These are phyloP conservation scores for Pseudodiploospora longispora DNA, from an alignment of 2,329 filamentous ascomycete genomes.

Conservation along the genomic window DNA sequence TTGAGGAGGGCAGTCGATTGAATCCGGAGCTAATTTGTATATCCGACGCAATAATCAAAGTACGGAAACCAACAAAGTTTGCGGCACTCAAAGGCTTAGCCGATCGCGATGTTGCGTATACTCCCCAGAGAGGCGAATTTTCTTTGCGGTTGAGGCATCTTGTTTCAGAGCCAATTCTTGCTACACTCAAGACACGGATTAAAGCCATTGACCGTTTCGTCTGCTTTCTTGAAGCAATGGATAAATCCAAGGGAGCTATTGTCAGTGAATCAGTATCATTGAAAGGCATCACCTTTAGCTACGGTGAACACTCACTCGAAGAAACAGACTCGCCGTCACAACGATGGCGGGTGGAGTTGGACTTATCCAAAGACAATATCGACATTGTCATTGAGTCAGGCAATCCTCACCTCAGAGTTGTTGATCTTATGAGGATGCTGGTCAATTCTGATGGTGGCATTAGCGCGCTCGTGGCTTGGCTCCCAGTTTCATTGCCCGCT, in stretches of 20 bases:
- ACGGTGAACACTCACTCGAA: conserved; percentile 32
- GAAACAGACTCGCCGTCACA: conserved; percentile 2
- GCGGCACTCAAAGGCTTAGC: conserved; percentile 45
- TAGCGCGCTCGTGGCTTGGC: conserved; percentile 43
- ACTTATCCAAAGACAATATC: conserved; percentile 47
- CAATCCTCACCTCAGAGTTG: conserved; percentile 61
- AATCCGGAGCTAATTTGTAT: conserved; percentile 27
- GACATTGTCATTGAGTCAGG: conserved; percentile 49
- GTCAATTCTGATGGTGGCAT: conserved; percentile 49
- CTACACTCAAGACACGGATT: conserved; percentile 50
- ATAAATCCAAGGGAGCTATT: conserved; percentile 46
- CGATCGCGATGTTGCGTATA: conserved; percentile 56
- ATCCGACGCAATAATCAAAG: conserved; percentile 47
- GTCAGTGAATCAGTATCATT: conserved; percentile 53
- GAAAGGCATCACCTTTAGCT: conserved; percentile 59
- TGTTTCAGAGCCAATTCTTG: conserved; percentile 51
- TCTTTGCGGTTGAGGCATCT: conserved; percentile 50
- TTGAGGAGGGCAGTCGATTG: conserved; percentile 6
- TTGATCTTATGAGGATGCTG: conserved; percentile 48
- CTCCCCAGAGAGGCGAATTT: conserved; percentile 52
- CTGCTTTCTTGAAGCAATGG: conserved; percentile 59
- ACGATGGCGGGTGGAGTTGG: conserved; percentile 48
- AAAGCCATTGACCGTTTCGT: conserved; percentile 63
- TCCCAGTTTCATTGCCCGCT: conserved; percentile 57
- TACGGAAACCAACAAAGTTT: conserved; percentile 47